Evolutionary conservation across 148 eudicot species (phyloP).

Genomic region (Amaranthus cruentus): DNA sequence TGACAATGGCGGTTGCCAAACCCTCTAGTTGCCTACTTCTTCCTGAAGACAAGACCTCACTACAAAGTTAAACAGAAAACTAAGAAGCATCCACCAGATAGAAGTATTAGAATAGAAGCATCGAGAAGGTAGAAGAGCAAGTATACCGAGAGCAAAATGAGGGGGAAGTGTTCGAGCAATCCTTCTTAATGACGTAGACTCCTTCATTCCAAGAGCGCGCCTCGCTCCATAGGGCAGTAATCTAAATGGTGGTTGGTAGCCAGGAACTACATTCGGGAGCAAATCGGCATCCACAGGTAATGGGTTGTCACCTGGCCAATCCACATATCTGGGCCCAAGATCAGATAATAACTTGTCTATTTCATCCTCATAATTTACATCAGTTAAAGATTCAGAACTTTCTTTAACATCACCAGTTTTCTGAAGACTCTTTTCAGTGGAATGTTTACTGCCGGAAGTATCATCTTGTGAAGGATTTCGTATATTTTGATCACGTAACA

Average conservation of each 20-base stretch:
- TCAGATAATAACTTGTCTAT: slow-evolving; percentile 67
- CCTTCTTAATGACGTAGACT: slow-evolving; percentile 78
- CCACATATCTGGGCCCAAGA: slow-evolving; percentile 79
- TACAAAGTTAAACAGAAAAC: not conserved
- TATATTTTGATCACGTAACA: slow-evolving; percentile 23
- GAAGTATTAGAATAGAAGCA: slow-evolving; percentile 54
- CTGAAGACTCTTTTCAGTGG: slow-evolving; percentile 28
- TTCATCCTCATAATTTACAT: slow-evolving; percentile 80
- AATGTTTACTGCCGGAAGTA: slow-evolving; percentile 22
- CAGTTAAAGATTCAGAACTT: slow-evolving; percentile 27
- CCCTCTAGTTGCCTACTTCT: slow-evolving; percentile 97
- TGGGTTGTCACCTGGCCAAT: slow-evolving; percentile 90
- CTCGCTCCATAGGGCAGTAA: slow-evolving; percentile 89
- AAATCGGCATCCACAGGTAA: slow-evolving; percentile 95
- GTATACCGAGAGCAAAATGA: slow-evolving; percentile 89
- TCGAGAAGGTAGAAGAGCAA: slow-evolving; percentile 49
- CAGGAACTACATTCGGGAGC: slow-evolving; percentile 64
- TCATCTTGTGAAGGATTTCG: slow-evolving; percentile 18
- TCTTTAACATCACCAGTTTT: slow-evolving; percentile 20
- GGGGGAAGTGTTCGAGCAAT: slow-evolving; percentile 91
- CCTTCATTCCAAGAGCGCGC: slow-evolving; percentile 55
- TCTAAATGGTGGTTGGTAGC: slow-evolving; percentile 82
- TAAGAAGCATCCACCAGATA: not conserved
- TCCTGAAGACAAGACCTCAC: slow-evolving; percentile 45
- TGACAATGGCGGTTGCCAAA: slow-evolving; percentile 76